phyloP scores from a whole-genome alignment of 441 rosid genomes.

The Geranium incanum region DNA sequence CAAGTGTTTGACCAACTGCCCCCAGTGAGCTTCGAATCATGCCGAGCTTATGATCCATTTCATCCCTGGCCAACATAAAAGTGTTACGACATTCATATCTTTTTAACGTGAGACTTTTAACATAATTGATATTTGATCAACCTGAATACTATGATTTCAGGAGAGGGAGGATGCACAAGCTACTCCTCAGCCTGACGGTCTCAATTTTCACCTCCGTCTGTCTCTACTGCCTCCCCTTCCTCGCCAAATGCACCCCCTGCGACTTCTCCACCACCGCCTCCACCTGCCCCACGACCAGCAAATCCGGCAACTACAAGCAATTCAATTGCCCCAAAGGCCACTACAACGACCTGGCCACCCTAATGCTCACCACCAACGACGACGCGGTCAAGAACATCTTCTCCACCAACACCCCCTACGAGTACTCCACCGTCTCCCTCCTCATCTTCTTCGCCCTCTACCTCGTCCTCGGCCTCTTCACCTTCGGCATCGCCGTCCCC shows the following conservation, averaged over 20 bases:
- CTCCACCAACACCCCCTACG: conserved; percentile 39
- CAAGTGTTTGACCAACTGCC: too few relatives aligned
- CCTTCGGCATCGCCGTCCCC: conserved; percentile 73
- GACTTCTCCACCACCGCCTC: conserved; percentile 34
- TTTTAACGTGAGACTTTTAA: too few relatives aligned
- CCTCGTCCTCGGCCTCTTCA: conserved; percentile 56
- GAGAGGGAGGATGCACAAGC: not conserved
- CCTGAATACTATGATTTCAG: not conserved
- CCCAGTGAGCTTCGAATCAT: too few relatives aligned
- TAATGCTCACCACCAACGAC: conserved; percentile 59
- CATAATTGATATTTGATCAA: too few relatives aligned
- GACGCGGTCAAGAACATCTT: conserved; percentile 60
- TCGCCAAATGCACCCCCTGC: conserved; percentile 64
- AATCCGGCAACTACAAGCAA: conserved; percentile 69
- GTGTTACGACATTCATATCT: not conserved
- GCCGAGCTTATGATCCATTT: too few relatives aligned
- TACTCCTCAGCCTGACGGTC: not conserved
- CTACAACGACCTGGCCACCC: conserved; percentile 78
- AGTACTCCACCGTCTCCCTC: conserved; percentile 46
- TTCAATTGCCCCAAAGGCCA: conserved; percentile 71
- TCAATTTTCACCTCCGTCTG: conserved; percentile 22
- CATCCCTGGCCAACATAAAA: too few relatives aligned
- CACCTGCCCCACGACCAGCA: conserved; percentile 60
- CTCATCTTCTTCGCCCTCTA: conserved; percentile 43
- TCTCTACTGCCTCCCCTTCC: conserved; percentile 79